Percentiles rank a stretch among this genome's conserved stretches.
Conservation (phyloP, 73 alveolate species). For the Paraurostyla sp. region DNA sequence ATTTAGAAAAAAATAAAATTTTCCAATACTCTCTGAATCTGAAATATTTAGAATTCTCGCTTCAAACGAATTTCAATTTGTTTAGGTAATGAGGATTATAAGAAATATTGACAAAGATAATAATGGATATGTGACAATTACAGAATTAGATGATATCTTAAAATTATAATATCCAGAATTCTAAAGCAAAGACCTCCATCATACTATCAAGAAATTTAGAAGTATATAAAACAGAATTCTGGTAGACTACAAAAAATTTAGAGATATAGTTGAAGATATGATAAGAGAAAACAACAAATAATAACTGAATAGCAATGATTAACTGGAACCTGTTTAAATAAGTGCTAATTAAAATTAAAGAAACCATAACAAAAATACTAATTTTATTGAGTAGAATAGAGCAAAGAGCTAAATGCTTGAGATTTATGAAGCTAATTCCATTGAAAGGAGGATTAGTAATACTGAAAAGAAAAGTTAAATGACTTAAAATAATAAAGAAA, state of each 20-base stretch:
- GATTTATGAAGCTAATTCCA: no score
- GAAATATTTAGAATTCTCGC: not conserved
- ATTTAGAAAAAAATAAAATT: conserved; percentile 12
- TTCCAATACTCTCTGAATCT: not conserved
- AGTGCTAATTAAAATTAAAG: not conserved
- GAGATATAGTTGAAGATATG: not conserved
- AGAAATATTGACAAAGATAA: conserved; percentile 73
- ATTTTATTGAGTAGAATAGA: not conserved
- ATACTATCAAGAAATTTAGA: conserved; percentile 23
- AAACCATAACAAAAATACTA: not conserved
- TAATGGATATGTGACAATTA: conserved; percentile 74
- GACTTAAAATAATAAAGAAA: no score
- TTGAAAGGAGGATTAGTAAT: no score
- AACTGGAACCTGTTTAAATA: no score
- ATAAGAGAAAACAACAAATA: not conserved
- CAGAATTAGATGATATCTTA: conserved; percentile 74
- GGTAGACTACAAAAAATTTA: conserved; percentile 53
- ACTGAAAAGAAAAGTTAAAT: no score
- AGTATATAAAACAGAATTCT: conserved; percentile 40
- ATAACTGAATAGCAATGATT: not conserved
- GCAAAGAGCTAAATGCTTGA: no score
- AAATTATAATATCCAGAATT: conserved; percentile 61
- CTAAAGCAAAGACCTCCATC: conserved; percentile 13
- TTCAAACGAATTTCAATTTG: conserved; percentile 17
- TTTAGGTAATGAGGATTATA: conserved; percentile 43